phyloP scores from a whole-genome alignment of 2,329 filamentous ascomycete genomes.

The Eutypella sp. region DNA sequence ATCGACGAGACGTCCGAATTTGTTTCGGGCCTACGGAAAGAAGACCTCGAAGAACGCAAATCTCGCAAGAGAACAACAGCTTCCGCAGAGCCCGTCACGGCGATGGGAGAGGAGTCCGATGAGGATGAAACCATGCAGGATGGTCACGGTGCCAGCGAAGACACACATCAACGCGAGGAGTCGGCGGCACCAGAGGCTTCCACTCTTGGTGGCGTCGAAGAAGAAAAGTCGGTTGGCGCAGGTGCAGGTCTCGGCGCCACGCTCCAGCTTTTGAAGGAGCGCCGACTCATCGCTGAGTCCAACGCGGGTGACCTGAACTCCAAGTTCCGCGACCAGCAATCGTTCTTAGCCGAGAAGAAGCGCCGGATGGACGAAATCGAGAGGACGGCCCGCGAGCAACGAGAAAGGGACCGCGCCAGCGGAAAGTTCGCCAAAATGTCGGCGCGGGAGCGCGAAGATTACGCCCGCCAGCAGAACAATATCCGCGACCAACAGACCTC shows the following conservation, averaged over 20 bases:
- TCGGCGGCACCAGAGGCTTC: constrained; percentile 44
- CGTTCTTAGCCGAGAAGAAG: constrained; percentile 75
- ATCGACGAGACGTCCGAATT: constrained; percentile 97
- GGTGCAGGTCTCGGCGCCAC: constrained; percentile 80
- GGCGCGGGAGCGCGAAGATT: constrained; percentile 84
- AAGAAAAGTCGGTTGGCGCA: constrained; percentile 72
- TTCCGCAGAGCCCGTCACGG: constrained; percentile 34
- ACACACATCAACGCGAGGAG: constrained; percentile 40
- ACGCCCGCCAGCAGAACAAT: constrained; percentile 81
- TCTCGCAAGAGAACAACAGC: constrained; percentile 38
- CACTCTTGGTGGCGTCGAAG: constrained; percentile 71
- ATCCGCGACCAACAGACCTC: constrained; percentile 82
- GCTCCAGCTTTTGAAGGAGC: constrained; percentile 75
- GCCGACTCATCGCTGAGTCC: constrained; percentile 68
- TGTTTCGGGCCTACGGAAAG: constrained; percentile 75
- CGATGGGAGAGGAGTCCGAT: constrained; percentile 41
- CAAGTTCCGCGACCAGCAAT: constrained; percentile 64
- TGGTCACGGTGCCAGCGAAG: constrained; percentile 43
- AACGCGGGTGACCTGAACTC: constrained; percentile 60
- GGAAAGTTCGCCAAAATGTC: constrained; percentile 85
- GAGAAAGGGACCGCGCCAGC: constrained; percentile 80
- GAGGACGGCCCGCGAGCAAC: constrained; percentile 69
- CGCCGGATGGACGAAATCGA: constrained; percentile 73
- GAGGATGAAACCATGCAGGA: constrained; percentile 44
- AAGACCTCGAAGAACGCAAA: constrained; percentile 50